Evolutionary conservation across 306 rosid genomes (phyloP), one percentile per base, ranked within the genome.

Genomic region (Glycine tomentella): DNA sequence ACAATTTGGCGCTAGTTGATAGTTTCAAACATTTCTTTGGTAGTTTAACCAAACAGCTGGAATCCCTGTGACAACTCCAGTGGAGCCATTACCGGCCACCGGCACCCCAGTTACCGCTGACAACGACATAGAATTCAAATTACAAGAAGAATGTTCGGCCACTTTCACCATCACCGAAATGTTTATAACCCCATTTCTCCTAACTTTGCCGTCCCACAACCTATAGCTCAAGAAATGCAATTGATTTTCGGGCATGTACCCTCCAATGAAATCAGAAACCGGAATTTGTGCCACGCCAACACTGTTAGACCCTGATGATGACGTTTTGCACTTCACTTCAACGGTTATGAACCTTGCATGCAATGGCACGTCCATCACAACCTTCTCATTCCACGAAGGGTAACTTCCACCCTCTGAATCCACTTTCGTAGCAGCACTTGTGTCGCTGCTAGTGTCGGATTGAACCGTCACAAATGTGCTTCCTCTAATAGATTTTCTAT

Each of bases 181-280:
- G 69, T 94, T 94, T 9, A 94, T 56, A 67, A 93, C 81, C 51
- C 98, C 98, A 52, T 90, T 93, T 78, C 87, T 90, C 33, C 69
- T 85, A 4, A 90, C 88, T n/a, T 75, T 82, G 14, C 52, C 9
- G 51, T 94, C 91, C 88, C 97, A 88, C 72, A 92, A 72, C 75
- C 98, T 86, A 61, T 92, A 94, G 71, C 98, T 94, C 82, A 92
- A 68, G 34, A 87, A 90, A 48, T 93, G 97, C 87, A 81, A 33
- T 44, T 91, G 86, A 51, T 82, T 68, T 68, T 87, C 90, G 7
- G 88, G 93, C 50, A 89, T 44, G 14, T 53, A 87, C 0, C 88
- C 89, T 56, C 91, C 91, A 0, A 65, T 0, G 4, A 94, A 85
- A 25, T 94, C 95, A 3, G 93, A 82, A 8, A 81, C 82, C 0